Evolutionary conservation across 2,329 filamentous ascomycete species (phyloP), one percentile per base, ranked within the genome.

Genomic region (Ophiostoma novo-ulmi): DNA sequence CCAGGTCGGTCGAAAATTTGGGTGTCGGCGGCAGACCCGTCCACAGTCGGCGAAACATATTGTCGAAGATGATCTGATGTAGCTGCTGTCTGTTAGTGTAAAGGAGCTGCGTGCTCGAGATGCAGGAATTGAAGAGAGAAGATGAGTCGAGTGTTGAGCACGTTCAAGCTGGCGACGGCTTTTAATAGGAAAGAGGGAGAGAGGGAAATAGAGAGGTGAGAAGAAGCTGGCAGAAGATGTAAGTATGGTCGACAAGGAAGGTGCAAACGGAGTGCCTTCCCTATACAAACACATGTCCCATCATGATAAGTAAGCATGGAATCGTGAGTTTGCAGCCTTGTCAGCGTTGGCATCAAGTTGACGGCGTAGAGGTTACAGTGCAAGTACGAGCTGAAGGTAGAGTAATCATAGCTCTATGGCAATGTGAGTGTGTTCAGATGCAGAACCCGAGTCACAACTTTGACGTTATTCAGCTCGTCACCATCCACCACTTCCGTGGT

Each of bases 11-110:
- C 80, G 13, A 88, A 84, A 77, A 91, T 96, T 14, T 82, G 77
- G 0, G 87, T 85, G 76, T 97, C 91, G 69, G 82, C 78, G n/a
- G 92, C 3, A 97, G 86, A 74, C 87, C 85, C 10, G 85, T 83
- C 80, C 87, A 87, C 55, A 84, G 83, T 70, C 91, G 90, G 68
- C 89, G 87, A 77, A 95, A 97, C 93, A 97, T 95, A 2, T 58
- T 20, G 58, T 58, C 10, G 8, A 10, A 11, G 39, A 5, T 35
- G 44, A 13, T 31, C 38, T 58, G 52, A 36, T 13, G 3, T 13
- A 13, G 6, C 3, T 22, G 14, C 13, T 69, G 4, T 68, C 7
- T 68, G 22, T 31, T 38, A 5, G 31, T 31, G 31, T 31, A 31
- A 31, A 31, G 31, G 31, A 31, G 31, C 31, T 31, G 31, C 31